Conservation (phyloP, 2,329 filamentous ascomycete genomes). For the Achaetomium macrosporum region DNA sequence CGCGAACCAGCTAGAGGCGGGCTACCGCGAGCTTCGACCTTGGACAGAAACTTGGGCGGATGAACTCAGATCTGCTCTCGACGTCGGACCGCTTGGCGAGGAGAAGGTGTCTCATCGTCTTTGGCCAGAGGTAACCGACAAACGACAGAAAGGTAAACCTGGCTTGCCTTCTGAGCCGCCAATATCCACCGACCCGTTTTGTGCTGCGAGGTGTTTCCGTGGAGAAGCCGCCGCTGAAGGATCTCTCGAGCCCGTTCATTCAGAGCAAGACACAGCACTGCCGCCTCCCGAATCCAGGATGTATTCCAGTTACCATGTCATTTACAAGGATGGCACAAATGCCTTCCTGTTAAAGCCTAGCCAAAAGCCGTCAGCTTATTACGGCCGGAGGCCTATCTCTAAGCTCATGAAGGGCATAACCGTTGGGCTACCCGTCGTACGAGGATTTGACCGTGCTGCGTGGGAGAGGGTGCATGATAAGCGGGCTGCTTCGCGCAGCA, state of each 20-base stretch:
- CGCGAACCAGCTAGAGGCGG: conserved; percentile 88
- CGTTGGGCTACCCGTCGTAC: conserved; percentile 80
- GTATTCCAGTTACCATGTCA: conserved; percentile 72
- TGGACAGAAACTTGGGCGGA: conserved; percentile 93
- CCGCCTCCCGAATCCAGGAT: conserved; percentile 42
- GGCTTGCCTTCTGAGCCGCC: conserved; percentile 31
- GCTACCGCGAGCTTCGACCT: conserved; percentile 77
- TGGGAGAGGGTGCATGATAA: conserved; percentile 69
- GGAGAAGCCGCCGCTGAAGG: conserved; percentile 56
- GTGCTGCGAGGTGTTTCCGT: conserved; percentile 53
- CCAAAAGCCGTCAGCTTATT: conserved; percentile 77
- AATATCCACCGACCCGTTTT: conserved; percentile 52
- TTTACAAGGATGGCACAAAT: conserved; percentile 71
- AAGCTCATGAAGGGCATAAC: conserved; percentile 79
- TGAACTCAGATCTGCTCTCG: conserved; percentile 82
- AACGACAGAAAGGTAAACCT: conserved; percentile 31
- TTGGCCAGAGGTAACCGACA: conserved; percentile 59
- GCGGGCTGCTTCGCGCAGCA: conserved; percentile 25
- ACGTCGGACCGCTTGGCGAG: conserved; percentile 84
- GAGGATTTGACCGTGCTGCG: conserved; percentile 72
- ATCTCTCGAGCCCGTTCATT: conserved; percentile 38
- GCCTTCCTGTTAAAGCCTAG: conserved; percentile 86
- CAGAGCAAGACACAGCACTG: conserved; percentile 35
- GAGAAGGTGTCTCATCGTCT: conserved; percentile 81
- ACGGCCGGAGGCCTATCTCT: conserved; percentile 71